Conservation (phyloP, 1,284 basidiomycete species). For the Ceratobasidium sp. region DNA sequence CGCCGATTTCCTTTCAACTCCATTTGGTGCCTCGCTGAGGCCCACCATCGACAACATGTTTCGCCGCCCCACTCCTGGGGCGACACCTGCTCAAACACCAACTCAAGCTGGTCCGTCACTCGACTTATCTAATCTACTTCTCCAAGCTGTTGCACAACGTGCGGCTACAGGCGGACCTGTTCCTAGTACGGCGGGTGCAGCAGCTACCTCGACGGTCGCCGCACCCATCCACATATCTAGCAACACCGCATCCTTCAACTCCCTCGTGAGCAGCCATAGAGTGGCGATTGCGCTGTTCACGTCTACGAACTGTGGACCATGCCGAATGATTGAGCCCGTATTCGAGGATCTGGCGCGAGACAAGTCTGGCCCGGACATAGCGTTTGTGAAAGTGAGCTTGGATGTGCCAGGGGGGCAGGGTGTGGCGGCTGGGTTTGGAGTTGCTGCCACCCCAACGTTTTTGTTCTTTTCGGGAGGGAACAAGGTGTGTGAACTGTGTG, state of each 20-base stretch:
- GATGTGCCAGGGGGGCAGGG: conserved; percentile 68
- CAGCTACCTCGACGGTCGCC: conserved; percentile 59
- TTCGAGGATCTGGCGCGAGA: conserved; percentile 65
- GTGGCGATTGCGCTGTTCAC: conserved; percentile 71
- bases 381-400: conserved; percentile 84
- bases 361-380: conserved; percentile 62
- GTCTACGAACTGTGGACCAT: conserved; percentile 70
- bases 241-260: conserved; percentile 65
- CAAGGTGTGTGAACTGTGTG: conserved; percentile 61
- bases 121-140: conserved; percentile 51
- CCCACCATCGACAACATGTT: conserved; percentile 93
- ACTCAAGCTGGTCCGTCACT: conserved; percentile 48
- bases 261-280: conserved; percentile 61
- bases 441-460: conserved; percentile 87
- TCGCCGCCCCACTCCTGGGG: conserved; percentile 59
- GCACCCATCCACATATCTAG: conserved; percentile 71
- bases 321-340: conserved; percentile 69
- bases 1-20: conserved; percentile 88
- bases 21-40: conserved; percentile 85
- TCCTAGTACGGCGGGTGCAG: not conserved
- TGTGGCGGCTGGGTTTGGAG: conserved; percentile 71
- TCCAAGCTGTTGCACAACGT: conserved; percentile 30
- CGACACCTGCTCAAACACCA: conserved; percentile 48
- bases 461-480: conserved; percentile 81
- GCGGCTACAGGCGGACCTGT: not conserved